phyloP scores from a whole-genome alignment of 805 yeast species.

The Barnettozyma californica region DNA sequence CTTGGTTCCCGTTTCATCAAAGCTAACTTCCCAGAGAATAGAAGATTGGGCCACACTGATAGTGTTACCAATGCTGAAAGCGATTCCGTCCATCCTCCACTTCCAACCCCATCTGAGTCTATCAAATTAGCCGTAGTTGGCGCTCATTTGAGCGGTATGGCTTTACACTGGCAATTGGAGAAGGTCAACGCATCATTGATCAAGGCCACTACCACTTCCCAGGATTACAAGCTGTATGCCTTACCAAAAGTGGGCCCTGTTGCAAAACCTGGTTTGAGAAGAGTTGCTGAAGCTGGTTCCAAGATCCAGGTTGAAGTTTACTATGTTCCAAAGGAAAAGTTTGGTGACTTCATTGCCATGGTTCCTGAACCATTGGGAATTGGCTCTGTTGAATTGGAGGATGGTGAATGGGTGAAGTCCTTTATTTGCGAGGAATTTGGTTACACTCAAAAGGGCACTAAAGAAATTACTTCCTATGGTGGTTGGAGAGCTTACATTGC shows the following conservation, averaged over 20 bases:
- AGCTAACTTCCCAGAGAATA: conserved; percentile 35
- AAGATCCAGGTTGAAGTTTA: conserved; percentile 76
- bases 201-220: conserved; percentile 62
- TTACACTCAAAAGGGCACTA: conserved; percentile 63
- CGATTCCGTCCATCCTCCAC: conserved; percentile 40
- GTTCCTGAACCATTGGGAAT: conserved; percentile 95
- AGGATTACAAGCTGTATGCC: conserved; percentile 72
- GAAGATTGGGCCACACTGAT: conserved; percentile 54
- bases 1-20: conserved; percentile 70
- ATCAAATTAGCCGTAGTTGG: conserved; percentile 86
- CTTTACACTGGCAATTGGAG: conserved; percentile 90
- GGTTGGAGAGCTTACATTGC: conserved; percentile 75
- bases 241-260: conserved; percentile 77
- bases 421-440: conserved; percentile 93
- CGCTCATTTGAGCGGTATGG: conserved; percentile 86
- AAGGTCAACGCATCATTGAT: conserved; percentile 73
- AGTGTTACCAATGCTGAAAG: conserved; percentile 22
- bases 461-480: conserved; percentile 80
- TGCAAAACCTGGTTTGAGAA: conserved; percentile 84
- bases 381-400: conserved; percentile 80
- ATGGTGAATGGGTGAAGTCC: conserved; percentile 84
- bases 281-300: conserved; percentile 45
- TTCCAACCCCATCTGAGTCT: conserved; percentile 35
- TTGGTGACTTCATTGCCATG: conserved; percentile 80
- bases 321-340: conserved; percentile 68